Evolutionary conservation across 352 stramenopile genomes (phyloP), one percentile per base, ranked within the genome.

Genomic region (Globisporangium iwayamae): DNA sequence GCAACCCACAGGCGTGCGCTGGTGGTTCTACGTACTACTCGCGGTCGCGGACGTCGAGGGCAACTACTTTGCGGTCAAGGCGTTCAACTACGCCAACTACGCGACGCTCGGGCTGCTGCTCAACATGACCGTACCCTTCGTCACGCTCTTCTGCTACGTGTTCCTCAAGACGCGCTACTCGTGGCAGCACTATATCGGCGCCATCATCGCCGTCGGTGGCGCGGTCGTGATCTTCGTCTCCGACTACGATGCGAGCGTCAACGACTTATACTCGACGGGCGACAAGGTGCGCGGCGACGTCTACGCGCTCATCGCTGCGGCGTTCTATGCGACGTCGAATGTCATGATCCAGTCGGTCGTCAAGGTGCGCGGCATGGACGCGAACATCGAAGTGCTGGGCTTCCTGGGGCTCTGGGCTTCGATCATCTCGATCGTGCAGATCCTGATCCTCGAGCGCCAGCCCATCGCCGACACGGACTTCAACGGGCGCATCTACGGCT

Each of bases 21-120:
- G 78, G 65, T 88, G 79, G 79, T 87, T 83, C 71, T 90, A 87
- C 77, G 62, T 77, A 47, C 61, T 90, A 46, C 64, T 88, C 47
- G 81, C 66, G 14, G 56, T 78, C 13, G 78, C 85, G 8, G 78
- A 90, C 66, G 81, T 88, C 43, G 77, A 90, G 64, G 81, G 67
- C 69, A 88, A 90, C 76, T 89, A 85, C 73, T 90, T 85, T 53
- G 71, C 73, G 22, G 76, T 90, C 67, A 86, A 88, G 66, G 79
- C 79, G 14, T 87, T 83, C 75, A 85, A 85, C 64, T 85, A 84
- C 71, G 75, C 77, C 67, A 89, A 89, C 70, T 89, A 85, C 68
- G 77, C 80, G 9, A 84, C 79, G 39, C 76, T 85, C 38, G 80
- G 77, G 16, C 71, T 88, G 61, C 73, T 90, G 54, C 69, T 90